Base-by-base conservation (phyloP, 1,284 basidiomycete species). In the Sparassis latifolia region DNA sequence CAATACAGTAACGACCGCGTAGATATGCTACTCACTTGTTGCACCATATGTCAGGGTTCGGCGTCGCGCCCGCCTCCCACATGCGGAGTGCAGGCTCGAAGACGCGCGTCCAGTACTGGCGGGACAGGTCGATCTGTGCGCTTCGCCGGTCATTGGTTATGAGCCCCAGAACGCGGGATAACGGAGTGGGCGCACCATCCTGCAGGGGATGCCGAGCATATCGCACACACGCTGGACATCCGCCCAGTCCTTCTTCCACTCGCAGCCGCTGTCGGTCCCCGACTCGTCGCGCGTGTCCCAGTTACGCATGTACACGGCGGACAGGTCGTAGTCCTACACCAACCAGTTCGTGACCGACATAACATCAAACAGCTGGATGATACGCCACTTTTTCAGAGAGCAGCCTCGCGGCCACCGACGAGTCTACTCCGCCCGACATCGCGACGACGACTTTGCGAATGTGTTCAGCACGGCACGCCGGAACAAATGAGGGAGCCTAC, bases 391-490 rank as follows among this genome's bases (percentile, higher is more conserved):
- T 66, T 44, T 86, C 76, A 12, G 83, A 73, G n/a, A 96, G 70
- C 27, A 96, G 67, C 48, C 76, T 75, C 5, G 92, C 89, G 1
- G 87, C 76, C 4, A 94, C 89, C 2, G 89, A 92, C 1, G 94
- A 97, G 67, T 98, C 95, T 3, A 98, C 95, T 0, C 96, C 96
- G 37, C 96, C 96, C 0, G 92, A 97, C 88, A 97, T 93, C 32
- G 90, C 93, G 2, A 97, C 80, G 0, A 91, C 80, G 44, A 97
- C 92, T 92, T 42, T 2, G 32, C 29, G 3, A 20, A 6, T 20
- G 10, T 20, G 39, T 42, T 6, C 33, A 31, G 33, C 30, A 47
- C 30, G 1, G 5, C 42, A 42, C 30, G 3, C 2, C 37, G 43
- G 47, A 3, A 45, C 31, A 29, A 4, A 44, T n/a, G 9, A 32